Base-by-base conservation (phyloP, 1,284 basidiomycete species). In the Sporisorium graminicola region DNA sequence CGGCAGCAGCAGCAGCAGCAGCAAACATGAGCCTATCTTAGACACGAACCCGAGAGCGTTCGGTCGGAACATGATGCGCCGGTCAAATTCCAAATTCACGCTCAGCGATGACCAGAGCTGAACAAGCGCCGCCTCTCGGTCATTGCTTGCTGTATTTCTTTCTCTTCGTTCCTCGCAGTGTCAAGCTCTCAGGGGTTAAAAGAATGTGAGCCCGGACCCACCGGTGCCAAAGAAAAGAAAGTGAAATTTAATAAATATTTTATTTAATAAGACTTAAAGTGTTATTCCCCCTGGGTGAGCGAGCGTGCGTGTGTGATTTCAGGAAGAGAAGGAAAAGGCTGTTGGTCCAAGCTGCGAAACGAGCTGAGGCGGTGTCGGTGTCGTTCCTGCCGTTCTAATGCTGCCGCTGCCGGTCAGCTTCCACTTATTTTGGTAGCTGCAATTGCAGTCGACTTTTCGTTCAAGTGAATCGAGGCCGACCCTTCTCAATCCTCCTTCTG, bases 331-430 rank as follows among this genome's bases (percentile, higher is more conserved):
- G 54, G n/a, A 55, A 18, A 55, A 20, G n/a, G 20, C 12, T 16
- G 37, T 40, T 40, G 40, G 52, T 42, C 52, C 22, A 29, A 26
- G 52, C 52, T 44, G 43, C 9, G 12, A 9, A 9, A 16, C 24
- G 24, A 8, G 51, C 51, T 37, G 31, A 40, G 51, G 51, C 51
- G 33, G 51, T 35, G 51, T 53, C 27, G 26, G 16, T 49, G 37
- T 40, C 7, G 16, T n/a, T 40, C 4, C n/a, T 43, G 40, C 40
- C 35, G 35, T 43, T n/a, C 40, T n/a, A n/a, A n/a, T n/a, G n/a
- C n/a, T 43, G 40, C 40, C 10, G 40, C 40, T 43, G 18, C 40
- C 14, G 40, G 14, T 8, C 40, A 16, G 44, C 44, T 26, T 46
- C 24, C 9, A 24, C 8, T 46, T 22, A 7, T 26, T 20, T 13